Evolutionary conservation across 495 filamentous ascomycete species (phyloP).

Genomic region (Podospora didyma): DNA sequence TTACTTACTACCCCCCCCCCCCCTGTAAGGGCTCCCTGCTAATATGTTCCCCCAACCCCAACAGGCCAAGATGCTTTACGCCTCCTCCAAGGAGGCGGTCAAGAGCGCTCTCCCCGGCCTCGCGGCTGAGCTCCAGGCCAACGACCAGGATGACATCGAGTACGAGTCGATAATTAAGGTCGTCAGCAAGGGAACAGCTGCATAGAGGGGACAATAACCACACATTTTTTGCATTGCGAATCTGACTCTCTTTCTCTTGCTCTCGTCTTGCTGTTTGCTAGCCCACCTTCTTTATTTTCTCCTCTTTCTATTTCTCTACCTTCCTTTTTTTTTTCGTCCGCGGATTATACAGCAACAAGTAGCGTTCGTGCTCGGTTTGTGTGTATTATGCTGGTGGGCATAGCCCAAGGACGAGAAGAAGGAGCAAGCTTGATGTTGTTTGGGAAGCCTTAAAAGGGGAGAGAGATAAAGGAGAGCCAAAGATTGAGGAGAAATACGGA

Average conservation of each 20-base stretch:
- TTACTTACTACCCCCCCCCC: conserved; percentile 20
- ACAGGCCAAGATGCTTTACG: conserved; percentile 92
- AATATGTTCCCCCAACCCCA: background rate
- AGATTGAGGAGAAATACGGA: no score
- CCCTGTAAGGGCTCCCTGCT: background rate
- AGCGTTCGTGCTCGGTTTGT: background rate
- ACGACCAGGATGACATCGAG: conserved; percentile 86
- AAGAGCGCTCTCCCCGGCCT: conserved; percentile 83
- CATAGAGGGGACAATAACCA: background rate
- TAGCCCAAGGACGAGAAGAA: no score
- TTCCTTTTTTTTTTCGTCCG: background rate
- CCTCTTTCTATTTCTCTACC: background rate
- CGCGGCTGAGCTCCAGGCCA: conserved; percentile 82
- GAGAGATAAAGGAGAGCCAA: no score
- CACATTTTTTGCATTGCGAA: no score
- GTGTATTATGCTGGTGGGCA: no score
- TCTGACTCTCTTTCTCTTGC: background rate
- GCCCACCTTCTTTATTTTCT: background rate
- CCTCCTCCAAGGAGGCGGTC: conserved; percentile 87
- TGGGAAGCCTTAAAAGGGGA: no score
- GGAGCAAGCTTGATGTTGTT: no score
- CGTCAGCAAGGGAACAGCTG: conserved; percentile 69
- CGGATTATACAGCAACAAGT: background rate
- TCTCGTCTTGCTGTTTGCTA: background rate
- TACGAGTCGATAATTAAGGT: conserved; percentile 71